A percentile compares a stretch with the other conserved stretches of the same genome.
phyloP scores from a whole-genome alignment of 1,284 basidiomycete species.

The Puccinia triticina region DNA sequence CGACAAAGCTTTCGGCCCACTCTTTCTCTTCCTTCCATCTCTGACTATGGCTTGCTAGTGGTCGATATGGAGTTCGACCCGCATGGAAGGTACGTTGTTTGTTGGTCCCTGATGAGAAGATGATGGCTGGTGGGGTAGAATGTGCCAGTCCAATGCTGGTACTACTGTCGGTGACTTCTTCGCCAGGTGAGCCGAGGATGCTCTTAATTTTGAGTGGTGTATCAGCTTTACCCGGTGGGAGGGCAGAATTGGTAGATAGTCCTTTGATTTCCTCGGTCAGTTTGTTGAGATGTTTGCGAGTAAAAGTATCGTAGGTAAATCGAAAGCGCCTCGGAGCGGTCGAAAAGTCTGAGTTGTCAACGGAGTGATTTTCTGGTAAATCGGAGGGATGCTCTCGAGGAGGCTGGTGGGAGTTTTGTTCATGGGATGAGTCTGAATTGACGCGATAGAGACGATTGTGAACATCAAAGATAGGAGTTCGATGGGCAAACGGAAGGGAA shows the following conservation, averaged over 20 bases:
- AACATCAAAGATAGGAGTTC: conserved; percentile 27
- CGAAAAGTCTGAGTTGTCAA: not conserved
- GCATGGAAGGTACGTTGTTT: conserved; percentile 38
- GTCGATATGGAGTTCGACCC: conserved; percentile 45
- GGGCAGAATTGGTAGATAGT: conserved; percentile 38
- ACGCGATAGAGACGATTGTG: conserved; percentile 16
- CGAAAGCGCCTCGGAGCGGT: conserved; percentile 68
- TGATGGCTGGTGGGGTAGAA: conserved; percentile 44
- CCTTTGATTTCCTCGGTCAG: conserved; percentile 72
- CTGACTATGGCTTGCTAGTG: conserved; percentile 31
- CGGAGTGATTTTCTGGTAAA: conserved; percentile 19
- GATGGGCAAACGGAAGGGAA: conserved; percentile 51
- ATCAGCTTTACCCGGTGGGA: not conserved
- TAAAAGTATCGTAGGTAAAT: conserved; percentile 89
- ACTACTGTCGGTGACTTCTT: conserved; percentile 42
- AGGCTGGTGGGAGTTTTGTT: not conserved
- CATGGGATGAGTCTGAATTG: conserved; percentile 1
- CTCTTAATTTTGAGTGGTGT: conserved; percentile 42
- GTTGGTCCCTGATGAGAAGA: conserved; percentile 8
- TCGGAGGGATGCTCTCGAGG: not conserved
- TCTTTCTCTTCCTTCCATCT: conserved; percentile 43
- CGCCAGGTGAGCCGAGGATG: conserved; percentile 48
- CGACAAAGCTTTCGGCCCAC: conserved; percentile 46
- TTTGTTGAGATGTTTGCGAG: conserved; percentile 83
- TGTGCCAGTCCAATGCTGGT: conserved; percentile 47